phyloP scores from a whole-genome alignment of 2,329 filamentous ascomycete genomes.

The Phaeosphaeria sp. region DNA sequence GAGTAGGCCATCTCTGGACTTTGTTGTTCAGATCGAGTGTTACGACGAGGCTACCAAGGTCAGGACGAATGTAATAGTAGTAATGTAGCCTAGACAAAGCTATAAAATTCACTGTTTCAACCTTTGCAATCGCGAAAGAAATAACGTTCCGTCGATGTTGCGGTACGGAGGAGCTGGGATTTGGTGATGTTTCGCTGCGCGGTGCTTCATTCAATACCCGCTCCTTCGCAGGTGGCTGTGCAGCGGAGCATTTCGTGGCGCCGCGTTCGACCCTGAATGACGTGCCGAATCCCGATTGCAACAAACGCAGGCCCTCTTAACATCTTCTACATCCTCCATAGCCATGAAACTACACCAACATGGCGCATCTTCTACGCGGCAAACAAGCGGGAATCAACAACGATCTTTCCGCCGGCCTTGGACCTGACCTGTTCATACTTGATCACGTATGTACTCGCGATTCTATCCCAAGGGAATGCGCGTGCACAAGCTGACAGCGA shows the following conservation, averaged over 20 bases:
- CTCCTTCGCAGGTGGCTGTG: not conserved
- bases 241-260: slow-evolving; percentile 6
- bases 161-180: too few relatives aligned
- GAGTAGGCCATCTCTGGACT: not conserved
- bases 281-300: slow-evolving; percentile 17
- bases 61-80: not conserved
- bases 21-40: not conserved
- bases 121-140: not conserved
- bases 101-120: not conserved
- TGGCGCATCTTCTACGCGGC: slow-evolving; percentile 87
- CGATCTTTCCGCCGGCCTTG: slow-evolving; percentile 84
- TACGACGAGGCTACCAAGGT: not conserved
- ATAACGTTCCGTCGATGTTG: too few relatives aligned
- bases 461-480: slow-evolving; percentile 6
- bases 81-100: not conserved
- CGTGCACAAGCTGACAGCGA: slow-evolving; percentile 23
- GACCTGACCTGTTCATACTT: slow-evolving; percentile 77
- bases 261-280: slow-evolving; percentile 27
- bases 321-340: slow-evolving; percentile 16
- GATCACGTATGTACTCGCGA: slow-evolving; percentile 69
- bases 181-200: too few relatives aligned
- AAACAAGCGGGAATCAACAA: slow-evolving; percentile 94
- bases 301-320: slow-evolving; percentile 15
- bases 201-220: too few relatives aligned
- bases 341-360: slow-evolving; percentile 53